Conservation (phyloP, 805 yeast species). For the Ogataea methylovora region DNA sequence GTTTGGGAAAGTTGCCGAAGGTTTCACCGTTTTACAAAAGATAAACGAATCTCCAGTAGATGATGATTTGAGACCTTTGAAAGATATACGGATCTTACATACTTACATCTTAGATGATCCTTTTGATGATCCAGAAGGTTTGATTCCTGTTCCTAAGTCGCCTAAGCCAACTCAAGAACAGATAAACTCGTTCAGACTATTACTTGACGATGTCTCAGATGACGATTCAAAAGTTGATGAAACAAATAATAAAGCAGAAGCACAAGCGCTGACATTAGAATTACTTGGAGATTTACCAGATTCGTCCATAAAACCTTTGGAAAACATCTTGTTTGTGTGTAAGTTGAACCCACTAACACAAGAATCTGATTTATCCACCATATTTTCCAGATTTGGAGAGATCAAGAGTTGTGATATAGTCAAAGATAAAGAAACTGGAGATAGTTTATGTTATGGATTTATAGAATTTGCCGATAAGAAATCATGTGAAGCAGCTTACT, state of each 20-base stretch:
- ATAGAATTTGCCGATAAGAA: slow-evolving; percentile 43
- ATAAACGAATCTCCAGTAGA: slow-evolving; percentile 36
- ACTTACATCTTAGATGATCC: slow-evolving; percentile 49
- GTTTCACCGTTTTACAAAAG: slow-evolving; percentile 35
- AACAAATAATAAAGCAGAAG: slow-evolving; percentile 31
- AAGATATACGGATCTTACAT: slow-evolving; percentile 45
- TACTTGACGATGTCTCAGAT: slow-evolving; percentile 9
- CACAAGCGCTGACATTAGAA: slow-evolving; percentile 56
- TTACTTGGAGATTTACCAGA: slow-evolving; percentile 56
- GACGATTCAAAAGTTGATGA: slow-evolving; percentile 5
- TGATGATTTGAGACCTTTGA: slow-evolving; percentile 30
- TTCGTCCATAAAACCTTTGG: slow-evolving; percentile 53
- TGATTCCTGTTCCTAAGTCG: slow-evolving; percentile 16
- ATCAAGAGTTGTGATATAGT: slow-evolving; percentile 46
- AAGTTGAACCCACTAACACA: slow-evolving; percentile 55
- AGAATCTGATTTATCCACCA: slow-evolving; percentile 45
- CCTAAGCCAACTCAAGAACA: slow-evolving; percentile 29
- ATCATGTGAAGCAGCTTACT: slow-evolving; percentile 55
- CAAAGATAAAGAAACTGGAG: slow-evolving; percentile 37
- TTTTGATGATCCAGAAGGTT: slow-evolving; percentile 28
- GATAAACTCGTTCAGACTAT: slow-evolving; percentile 24
- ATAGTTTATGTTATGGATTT: slow-evolving; percentile 55
- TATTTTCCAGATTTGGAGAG: slow-evolving; percentile 57
- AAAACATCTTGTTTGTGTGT: slow-evolving; percentile 54
- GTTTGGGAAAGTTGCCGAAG: slow-evolving; percentile 50